phyloP scores from a whole-genome alignment of 768 basidiomycete genomes.

The Pleurotus tuoliensis region DNA sequence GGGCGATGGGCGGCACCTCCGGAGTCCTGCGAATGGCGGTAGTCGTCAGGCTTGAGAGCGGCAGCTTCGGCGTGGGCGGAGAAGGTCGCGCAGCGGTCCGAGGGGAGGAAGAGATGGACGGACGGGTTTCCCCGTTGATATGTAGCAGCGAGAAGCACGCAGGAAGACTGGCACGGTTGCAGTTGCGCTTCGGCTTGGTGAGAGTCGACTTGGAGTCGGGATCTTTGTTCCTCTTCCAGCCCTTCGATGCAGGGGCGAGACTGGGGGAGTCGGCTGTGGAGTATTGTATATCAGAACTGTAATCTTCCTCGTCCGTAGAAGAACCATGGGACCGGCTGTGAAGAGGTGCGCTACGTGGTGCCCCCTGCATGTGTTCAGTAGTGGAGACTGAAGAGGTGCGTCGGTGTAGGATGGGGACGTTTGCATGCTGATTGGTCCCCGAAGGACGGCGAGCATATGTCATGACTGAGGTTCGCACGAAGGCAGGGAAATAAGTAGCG shows the following conservation, averaged over 20 bases:
- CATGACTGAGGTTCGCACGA: conserved; percentile 40
- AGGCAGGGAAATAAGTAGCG: conserved; percentile 26
- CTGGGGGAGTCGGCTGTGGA: conserved; percentile 12
- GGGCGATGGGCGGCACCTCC: background rate
- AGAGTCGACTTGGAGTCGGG: conserved; percentile 17
- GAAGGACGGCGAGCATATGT: conserved; percentile 70
- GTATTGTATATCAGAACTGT: conserved; percentile 34
- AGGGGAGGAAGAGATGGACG: conserved; percentile 45
- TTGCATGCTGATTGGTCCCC: conserved; percentile 63
- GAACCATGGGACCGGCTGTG: conserved; percentile 28
- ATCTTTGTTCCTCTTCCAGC: conserved; percentile 21
- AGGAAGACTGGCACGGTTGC: conserved; percentile 71
- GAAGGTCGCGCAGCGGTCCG: conserved; percentile 46
- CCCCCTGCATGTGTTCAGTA: conserved; percentile 30
- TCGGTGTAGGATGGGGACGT: conserved; percentile 51
- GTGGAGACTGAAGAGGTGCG: conserved; percentile 47
- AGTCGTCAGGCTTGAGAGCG: conserved; percentile 21
- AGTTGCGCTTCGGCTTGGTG: conserved; percentile 42
- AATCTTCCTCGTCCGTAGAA: conserved; percentile 43
- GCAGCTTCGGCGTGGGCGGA: conserved; percentile 58
- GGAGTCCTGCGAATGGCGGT: conserved; percentile 18
- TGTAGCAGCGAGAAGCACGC: conserved; percentile 73
- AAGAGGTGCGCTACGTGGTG: conserved; percentile 40
- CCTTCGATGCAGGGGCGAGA: conserved; percentile 8
- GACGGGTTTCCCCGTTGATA: conserved; percentile 35